These are phyloP conservation scores for Candida suzukii DNA, from an alignment of 805 yeast species.

Conservation along the genomic window DNA sequence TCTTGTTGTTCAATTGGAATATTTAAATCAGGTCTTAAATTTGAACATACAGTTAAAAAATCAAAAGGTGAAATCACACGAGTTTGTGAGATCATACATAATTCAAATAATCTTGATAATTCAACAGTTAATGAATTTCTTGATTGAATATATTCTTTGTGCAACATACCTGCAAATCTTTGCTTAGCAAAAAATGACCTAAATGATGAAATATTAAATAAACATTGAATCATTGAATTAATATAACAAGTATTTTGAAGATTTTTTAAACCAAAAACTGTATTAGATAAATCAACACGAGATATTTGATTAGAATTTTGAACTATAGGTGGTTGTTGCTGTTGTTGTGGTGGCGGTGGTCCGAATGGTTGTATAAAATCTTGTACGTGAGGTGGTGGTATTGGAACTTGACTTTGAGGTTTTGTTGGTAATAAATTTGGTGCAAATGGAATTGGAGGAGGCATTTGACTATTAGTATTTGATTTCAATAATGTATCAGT, in stretches of 20 bases:
- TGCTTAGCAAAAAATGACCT: slow-evolving; percentile 40
- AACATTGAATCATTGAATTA: slow-evolving; percentile 64
- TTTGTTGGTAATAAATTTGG: background rate
- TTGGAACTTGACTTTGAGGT: background rate
- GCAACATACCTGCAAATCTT: slow-evolving; percentile 36
- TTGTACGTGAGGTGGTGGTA: background rate
- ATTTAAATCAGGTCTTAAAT: slow-evolving; percentile 56
- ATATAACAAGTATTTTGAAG: slow-evolving; percentile 73
- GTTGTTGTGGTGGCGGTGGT: slow-evolving; percentile 22
- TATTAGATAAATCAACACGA: background rate
- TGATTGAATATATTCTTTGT: slow-evolving; percentile 16
- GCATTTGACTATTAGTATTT: background rate
- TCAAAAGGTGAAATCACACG: slow-evolving; percentile 57
- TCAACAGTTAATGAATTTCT: slow-evolving; percentile 35
- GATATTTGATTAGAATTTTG: too few species aligned
- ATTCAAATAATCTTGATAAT: slow-evolving; percentile 45
- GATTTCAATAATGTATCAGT: background rate
- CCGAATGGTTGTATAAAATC: too few species aligned
- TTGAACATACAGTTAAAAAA: slow-evolving; percentile 38
- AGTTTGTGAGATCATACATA: slow-evolving; percentile 44
- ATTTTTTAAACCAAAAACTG: slow-evolving; percentile 42
- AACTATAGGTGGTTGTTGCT: background rate
- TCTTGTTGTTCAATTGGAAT: slow-evolving; percentile 78
- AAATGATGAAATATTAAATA: slow-evolving; percentile 49
- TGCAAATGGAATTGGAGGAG: slow-evolving; percentile 1